Evolutionary conservation across 139 green algal genomes (phyloP).

Genomic region (Tetradesmus obliquus): DNA sequence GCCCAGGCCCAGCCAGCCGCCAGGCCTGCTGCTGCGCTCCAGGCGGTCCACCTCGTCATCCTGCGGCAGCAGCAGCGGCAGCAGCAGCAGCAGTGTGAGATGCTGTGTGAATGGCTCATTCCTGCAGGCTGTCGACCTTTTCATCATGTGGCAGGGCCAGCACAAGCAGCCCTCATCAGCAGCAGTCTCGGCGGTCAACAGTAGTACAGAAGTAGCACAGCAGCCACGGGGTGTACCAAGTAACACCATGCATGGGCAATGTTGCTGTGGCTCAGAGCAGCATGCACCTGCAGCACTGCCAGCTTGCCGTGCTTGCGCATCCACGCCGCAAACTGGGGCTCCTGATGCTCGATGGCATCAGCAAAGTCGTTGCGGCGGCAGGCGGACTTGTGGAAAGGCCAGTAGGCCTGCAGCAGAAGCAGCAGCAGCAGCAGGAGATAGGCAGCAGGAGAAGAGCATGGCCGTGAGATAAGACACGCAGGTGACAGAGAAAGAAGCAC

Average conservation of each 20-base stretch:
- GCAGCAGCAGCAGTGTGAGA: too few species aligned
- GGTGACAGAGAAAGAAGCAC: too few species aligned
- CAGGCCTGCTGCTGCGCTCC: conserved; percentile 75
- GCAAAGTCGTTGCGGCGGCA: conserved; percentile 95
- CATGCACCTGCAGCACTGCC: conserved; percentile 26
- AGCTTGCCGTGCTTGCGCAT: conserved; percentile 80
- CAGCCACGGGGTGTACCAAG: background rate
- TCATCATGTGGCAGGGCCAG: too few species aligned
- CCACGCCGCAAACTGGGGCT: conserved; percentile 91
- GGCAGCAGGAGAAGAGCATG: background rate
- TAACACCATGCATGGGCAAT: background rate
- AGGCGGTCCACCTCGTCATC: conserved; percentile 92
- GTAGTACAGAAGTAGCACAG: too few species aligned
- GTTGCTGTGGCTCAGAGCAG: background rate
- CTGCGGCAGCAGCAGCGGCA: conserved; percentile 60
- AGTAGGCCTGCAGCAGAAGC: conserved; percentile 76
- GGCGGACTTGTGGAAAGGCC: conserved; percentile 86
- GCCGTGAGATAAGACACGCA: background rate
- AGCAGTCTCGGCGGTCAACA: too few species aligned
- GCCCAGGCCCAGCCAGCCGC: conserved; percentile 52
- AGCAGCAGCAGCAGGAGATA: background rate
- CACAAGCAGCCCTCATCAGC: too few species aligned
- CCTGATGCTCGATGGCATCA: conserved; percentile 76
- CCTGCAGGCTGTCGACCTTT: background rate
- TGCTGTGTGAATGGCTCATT: too few species aligned